Evolutionary conservation across 495 filamentous ascomycete genomes (phyloP).

Genomic region (Aspergillus cristatus): DNA sequence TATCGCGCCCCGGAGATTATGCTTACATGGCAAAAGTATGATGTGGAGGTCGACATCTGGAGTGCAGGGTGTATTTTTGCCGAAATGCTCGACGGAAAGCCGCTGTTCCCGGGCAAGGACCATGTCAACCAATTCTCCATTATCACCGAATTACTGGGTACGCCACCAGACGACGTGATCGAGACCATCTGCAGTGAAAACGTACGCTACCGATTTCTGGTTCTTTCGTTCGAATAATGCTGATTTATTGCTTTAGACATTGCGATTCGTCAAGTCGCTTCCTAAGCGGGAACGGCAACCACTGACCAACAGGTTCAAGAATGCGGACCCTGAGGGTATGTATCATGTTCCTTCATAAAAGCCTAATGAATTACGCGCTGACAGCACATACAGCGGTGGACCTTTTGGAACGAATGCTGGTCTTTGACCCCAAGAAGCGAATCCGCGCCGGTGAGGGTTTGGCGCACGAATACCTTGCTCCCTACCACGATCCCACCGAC

Average conservation of each 20-base stretch:
- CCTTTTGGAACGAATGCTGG: slow-evolving; percentile 91
- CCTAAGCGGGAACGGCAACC: slow-evolving; percentile 93
- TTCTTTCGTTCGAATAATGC: background rate
- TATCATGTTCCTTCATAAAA: too few relatives aligned
- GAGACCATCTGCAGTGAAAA: slow-evolving; percentile 98
- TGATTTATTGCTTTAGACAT: slow-evolving; percentile 48
- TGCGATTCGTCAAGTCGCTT: slow-evolving; percentile 94
- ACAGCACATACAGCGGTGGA: slow-evolving; percentile 61
- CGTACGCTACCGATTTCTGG: slow-evolving; percentile 40
- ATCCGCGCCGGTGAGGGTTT: slow-evolving; percentile 77
- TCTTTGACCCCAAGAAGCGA: slow-evolving; percentile 91
- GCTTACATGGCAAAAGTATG: slow-evolving; percentile 99
- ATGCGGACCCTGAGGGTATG: slow-evolving; percentile 85
- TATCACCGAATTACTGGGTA: slow-evolving; percentile 95
- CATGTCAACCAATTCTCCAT: slow-evolving; percentile 99
- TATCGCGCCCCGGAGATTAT: slow-evolving; percentile 98
- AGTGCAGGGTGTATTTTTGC: slow-evolving; percentile 98
- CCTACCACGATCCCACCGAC: slow-evolving; percentile 94
- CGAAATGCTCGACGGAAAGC: slow-evolving; percentile 98
- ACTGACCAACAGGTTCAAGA: slow-evolving; percentile 86
- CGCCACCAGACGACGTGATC: slow-evolving; percentile 97
- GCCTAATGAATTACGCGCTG: background rate
- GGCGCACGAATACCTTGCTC: slow-evolving; percentile 85
- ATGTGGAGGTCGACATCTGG: slow-evolving; percentile 99
- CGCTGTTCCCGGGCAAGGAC: slow-evolving; percentile 96